phyloP scores from a whole-genome alignment of 2,329 filamentous ascomycete genomes.

The Pseudogymnoascus sp. region DNA sequence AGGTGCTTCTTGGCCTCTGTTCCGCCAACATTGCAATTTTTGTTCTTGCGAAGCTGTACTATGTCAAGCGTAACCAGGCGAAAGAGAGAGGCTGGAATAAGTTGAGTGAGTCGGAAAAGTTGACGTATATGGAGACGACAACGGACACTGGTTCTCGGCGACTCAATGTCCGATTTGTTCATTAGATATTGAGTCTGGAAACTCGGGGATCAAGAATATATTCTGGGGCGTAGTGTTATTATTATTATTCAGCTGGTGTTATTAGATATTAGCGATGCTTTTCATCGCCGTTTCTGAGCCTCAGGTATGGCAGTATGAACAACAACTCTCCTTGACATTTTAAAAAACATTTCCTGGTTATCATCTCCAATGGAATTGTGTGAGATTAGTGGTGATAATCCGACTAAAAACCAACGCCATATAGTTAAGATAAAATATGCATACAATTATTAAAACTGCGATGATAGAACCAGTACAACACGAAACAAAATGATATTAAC shows the following conservation, averaged over 20 bases:
- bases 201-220: neutral
- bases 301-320: neutral
- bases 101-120: constrained; percentile 31
- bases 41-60: constrained; percentile 37
- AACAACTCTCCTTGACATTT: neutral
- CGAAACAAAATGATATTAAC: neutral
- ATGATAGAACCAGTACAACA: neutral
- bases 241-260: neutral
- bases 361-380: neutral
- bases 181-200: neutral
- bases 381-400: neutral
- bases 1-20: constrained; percentile 42
- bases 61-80: constrained; percentile 35
- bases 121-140: constrained; percentile 35
- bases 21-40: constrained; percentile 38
- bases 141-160: constrained; percentile 32
- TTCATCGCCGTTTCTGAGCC: neutral
- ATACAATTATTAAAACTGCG: neutral
- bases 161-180: constrained; percentile 21
- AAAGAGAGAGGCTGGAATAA: constrained; percentile 15
- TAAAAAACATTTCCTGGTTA: neutral
- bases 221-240: neutral
- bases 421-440: neutral
- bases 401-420: neutral
- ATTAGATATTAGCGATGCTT: neutral